phyloP scores from a whole-genome alignment of 176 grass and related monocot genomes.

The Bromus sterilis region DNA sequence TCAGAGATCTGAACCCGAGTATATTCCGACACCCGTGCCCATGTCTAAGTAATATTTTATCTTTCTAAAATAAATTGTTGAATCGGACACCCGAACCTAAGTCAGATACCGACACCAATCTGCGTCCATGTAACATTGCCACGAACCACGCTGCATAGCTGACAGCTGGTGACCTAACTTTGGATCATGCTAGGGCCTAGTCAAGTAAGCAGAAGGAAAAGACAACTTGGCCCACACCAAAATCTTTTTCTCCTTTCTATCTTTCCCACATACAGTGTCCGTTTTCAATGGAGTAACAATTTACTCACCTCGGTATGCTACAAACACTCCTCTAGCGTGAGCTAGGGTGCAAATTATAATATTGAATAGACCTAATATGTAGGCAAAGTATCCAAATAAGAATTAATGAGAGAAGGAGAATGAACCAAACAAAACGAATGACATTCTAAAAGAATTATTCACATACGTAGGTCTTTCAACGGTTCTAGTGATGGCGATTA shows the following conservation, averaged over 20 bases:
- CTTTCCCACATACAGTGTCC: background rate
- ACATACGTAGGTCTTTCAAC: background rate
- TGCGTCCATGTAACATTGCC: background rate
- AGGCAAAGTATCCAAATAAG: background rate
- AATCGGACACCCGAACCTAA: background rate
- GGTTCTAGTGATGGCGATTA: background rate
- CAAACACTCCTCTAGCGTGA: background rate
- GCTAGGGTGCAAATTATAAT: background rate
- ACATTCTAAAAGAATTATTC: background rate
- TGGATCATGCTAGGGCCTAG: background rate
- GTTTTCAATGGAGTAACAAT: background rate
- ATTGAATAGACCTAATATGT: background rate
- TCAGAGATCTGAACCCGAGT: background rate
- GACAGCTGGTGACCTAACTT: background rate
- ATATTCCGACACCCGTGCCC: background rate
- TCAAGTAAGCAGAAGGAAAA: background rate
- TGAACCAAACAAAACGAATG: background rate
- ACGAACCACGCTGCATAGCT: background rate
- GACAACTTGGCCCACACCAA: background rate
- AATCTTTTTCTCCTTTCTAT: background rate
- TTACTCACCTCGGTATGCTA: background rate
- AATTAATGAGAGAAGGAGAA: background rate
- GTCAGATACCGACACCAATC: background rate
- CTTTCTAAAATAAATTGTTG: background rate
- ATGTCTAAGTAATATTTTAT: background rate